These are phyloP conservation scores for Metschnikowia anglica DNA, from an alignment of 805 yeast genomes.

Conservation along the genomic window DNA sequence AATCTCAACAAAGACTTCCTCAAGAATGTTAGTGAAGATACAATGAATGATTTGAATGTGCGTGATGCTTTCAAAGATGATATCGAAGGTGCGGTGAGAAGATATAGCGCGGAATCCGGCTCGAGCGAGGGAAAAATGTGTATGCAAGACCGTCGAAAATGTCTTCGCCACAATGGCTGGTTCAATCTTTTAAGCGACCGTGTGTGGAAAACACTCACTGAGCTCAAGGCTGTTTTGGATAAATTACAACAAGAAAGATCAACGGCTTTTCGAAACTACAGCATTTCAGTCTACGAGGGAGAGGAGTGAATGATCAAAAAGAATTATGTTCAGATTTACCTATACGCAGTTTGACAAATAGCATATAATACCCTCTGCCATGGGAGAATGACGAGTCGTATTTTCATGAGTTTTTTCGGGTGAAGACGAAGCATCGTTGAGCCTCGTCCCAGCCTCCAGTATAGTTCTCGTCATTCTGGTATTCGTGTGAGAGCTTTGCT, in stretches of 20 bases:
- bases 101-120: constrained; percentile 14
- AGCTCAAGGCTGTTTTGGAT: constrained; percentile 35
- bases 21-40: neutral
- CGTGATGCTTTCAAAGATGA: constrained; percentile 18
- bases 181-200: constrained; percentile 38
- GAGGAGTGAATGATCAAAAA: constrained; percentile 1
- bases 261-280: constrained; percentile 35
- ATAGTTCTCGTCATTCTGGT: constrained; percentile 14
- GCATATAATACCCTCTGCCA: too few relatives aligned
- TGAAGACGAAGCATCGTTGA: constrained; percentile 15
- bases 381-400: neutral
- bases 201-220: constrained; percentile 28
- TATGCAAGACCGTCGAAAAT: constrained; percentile 53
- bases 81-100: constrained; percentile 18
- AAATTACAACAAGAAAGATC: constrained; percentile 29
- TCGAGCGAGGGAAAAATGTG: constrained; percentile 33
- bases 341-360: neutral
- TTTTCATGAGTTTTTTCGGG: constrained; percentile 4
- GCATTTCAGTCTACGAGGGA: constrained; percentile 31
- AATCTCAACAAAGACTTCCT: constrained; percentile 17
- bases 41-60: constrained; percentile 1
- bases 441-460: constrained; percentile 22
- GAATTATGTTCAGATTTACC: neutral
- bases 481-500: constrained; percentile 14
- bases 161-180: constrained; percentile 57